Percentiles rank a stretch among this genome's conserved stretches.
These are phyloP conservation scores for Borealophlyctis nickersoniae DNA, from an alignment of 192 early-diverging fungal species.

Conservation along the genomic window DNA sequence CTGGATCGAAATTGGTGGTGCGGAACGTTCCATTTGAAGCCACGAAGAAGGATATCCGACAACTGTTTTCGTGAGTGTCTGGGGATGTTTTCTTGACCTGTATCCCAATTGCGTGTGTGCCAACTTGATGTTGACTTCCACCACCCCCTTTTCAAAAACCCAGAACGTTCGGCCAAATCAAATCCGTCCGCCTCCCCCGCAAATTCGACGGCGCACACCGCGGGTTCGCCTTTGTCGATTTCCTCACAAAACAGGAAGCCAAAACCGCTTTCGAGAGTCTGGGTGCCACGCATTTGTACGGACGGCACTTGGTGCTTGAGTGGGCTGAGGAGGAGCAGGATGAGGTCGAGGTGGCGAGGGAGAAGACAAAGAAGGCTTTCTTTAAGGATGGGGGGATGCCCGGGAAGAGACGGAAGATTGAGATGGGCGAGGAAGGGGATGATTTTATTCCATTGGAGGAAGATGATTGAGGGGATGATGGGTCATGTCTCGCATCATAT, in stretches of 20 bases:
- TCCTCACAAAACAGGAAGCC: conserved; percentile 94
- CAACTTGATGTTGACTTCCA: no score
- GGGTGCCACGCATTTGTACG: conserved; percentile 91
- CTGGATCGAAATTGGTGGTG: conserved; percentile 82
- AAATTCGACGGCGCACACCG: conserved; percentile 92
- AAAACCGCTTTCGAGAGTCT: conserved; percentile 83
- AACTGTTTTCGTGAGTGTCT: conserved; percentile 72
- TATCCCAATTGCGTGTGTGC: no score
- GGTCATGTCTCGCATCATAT: no score
- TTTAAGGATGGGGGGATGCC: conserved; percentile 48
- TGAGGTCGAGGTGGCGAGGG: conserved; percentile 75
- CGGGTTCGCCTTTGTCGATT: conserved; percentile 98
- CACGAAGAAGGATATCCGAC: conserved; percentile 88
- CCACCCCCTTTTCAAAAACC: conserved; percentile 4
- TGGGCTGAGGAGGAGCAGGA: conserved; percentile 84
- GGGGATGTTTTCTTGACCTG: no score
- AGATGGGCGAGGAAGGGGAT: conserved; percentile 27
- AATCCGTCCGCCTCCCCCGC: conserved; percentile 90
- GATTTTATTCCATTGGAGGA: no score
- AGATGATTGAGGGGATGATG: no score
- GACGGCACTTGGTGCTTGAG: conserved; percentile 93
- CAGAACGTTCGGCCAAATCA: conserved; percentile 89
- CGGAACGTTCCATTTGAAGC: conserved; percentile 97
- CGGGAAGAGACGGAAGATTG: conserved; percentile 63
- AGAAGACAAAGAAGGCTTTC: conserved; percentile 83